Base-by-base conservation (phyloP, 441 rosid genomes). In the Breynia disticha region DNA sequence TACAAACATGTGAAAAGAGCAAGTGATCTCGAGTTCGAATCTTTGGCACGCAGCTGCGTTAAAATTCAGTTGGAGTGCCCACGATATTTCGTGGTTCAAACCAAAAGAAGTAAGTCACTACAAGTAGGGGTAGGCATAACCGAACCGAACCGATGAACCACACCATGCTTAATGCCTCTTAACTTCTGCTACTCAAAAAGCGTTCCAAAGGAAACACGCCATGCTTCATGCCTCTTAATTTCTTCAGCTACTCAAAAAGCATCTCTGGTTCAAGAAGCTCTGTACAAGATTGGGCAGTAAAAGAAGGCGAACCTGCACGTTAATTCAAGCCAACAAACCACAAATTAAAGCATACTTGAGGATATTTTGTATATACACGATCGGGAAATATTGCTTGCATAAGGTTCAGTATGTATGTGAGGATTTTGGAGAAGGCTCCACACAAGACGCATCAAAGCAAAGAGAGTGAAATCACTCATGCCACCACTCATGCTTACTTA, bases 371-470 rank as follows among this genome's bases (percentile, higher is more conserved):
- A 28, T 28, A 2, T 28, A 28, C 8, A 9, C 3, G 44, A 9
- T 41, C 44, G 13, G 15, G 2, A 41, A 41, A 41, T 16, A 45
- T 15, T 21, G 73, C 98, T 83, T 78, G 87, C 98, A 77, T 91
- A 91, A 68, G 87, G 87, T 57, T 91, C 96, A 78, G 87, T 76
- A 45, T 82, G 80, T 66, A 88, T 76, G 75, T 88, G 91, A 72
- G 95, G 78, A 73, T 91, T 91, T 64, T 79, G 89, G 9, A 87
- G 86, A 58, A 91, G 89, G 67, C 90, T 86, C 57, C 76, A 60
- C 51, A 88, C 96, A 68, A 86, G 73, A 60, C 94, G 89, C 98
- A 87, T 84, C 71, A 91, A 72, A 69, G 93, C 84, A 76, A 76
- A 86, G 65, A 91, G 96, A 32, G 60, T 48, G 55, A 71, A 79